These are phyloP conservation scores for Anisogramma anomala DNA, from an alignment of 2,329 filamentous ascomycete species.

Conservation along the genomic window DNA sequence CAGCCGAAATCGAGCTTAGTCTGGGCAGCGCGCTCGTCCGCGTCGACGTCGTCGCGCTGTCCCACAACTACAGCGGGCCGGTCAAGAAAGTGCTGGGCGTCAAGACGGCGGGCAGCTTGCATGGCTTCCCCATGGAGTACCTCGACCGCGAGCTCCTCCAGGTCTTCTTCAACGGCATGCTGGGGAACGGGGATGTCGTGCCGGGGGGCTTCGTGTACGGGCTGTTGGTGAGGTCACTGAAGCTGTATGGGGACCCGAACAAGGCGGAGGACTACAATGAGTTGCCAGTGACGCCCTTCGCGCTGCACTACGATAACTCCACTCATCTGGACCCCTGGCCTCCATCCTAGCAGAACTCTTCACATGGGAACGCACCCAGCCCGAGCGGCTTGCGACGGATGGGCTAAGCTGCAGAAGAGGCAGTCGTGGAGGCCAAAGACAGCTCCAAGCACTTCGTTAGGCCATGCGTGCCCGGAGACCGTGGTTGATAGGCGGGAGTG, in stretches of 20 bases:
- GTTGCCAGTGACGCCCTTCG: background rate
- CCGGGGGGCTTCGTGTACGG: conserved; percentile 19
- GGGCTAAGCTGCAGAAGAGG: too few species aligned
- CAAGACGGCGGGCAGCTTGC: conserved; percentile 16
- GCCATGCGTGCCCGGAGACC: too few species aligned
- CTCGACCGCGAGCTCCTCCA: conserved; percentile 2
- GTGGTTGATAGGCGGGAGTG: too few species aligned
- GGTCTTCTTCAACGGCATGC: conserved; percentile 16
- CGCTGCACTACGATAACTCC: background rate
- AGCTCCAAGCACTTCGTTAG: too few species aligned
- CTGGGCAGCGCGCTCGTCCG: conserved; percentile 17
- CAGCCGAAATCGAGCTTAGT: conserved; percentile 9
- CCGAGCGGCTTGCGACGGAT: background rate
- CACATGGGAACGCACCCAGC: background rate
- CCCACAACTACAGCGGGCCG: conserved; percentile 7
- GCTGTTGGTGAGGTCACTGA: conserved; percentile 18
- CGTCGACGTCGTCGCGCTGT: conserved; percentile 17
- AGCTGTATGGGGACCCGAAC: conserved; percentile 18
- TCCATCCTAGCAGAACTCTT: too few species aligned
- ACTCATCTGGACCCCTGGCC: too few species aligned
- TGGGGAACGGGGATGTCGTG: conserved; percentile 17
- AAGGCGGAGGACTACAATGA: conserved; percentile 19
- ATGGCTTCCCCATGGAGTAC: conserved; percentile 15
- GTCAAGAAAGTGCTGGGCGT: conserved; percentile 16
- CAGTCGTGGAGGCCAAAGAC: too few species aligned